Percentiles rank a stretch among this genome's conserved stretches.
Evolutionary conservation across 345 rosid species (phyloP).

Genomic region (Arabis alpina): DNA sequence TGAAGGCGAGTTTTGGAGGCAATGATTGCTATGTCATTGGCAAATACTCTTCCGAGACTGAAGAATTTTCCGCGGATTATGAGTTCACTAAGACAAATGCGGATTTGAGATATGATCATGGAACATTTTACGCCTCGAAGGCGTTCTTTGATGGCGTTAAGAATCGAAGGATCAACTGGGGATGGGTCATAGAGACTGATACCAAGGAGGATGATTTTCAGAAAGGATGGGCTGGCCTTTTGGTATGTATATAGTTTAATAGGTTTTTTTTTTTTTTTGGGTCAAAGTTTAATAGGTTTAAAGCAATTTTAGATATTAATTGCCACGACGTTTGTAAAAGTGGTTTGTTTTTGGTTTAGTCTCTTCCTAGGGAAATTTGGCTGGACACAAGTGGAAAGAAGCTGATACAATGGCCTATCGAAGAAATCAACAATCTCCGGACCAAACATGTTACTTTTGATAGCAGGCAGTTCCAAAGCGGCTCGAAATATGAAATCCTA

Average conservation of each 20-base stretch:
- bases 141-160: conserved; percentile 62
- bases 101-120: conserved; percentile 67
- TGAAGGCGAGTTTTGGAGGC: conserved; percentile 56
- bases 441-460: conserved; percentile 41
- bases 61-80: conserved; percentile 46
- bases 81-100: conserved; percentile 46
- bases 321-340: conserved; percentile 1
- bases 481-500: conserved; percentile 49
- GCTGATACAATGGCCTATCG: conserved; percentile 68
- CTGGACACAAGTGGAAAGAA: conserved; percentile 61
- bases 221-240: conserved; percentile 78
- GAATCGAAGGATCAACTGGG: conserved; percentile 63
- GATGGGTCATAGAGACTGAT: conserved; percentile 69
- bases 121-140: conserved; percentile 70
- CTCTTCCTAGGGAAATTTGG: conserved; percentile 66
- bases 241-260: conserved; percentile 41
- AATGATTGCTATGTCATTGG: conserved; percentile 65
- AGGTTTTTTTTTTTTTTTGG: no score
- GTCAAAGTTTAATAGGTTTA: no score
- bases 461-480: conserved; percentile 35
- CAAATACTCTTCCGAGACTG: conserved; percentile 48
- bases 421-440: conserved; percentile 55
- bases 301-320: no score
- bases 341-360: conserved; percentile 36
- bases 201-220: conserved; percentile 49